Evolutionary conservation across 2,329 filamentous ascomycete genomes (phyloP).

Genomic region (Fusarium poae): DNA sequence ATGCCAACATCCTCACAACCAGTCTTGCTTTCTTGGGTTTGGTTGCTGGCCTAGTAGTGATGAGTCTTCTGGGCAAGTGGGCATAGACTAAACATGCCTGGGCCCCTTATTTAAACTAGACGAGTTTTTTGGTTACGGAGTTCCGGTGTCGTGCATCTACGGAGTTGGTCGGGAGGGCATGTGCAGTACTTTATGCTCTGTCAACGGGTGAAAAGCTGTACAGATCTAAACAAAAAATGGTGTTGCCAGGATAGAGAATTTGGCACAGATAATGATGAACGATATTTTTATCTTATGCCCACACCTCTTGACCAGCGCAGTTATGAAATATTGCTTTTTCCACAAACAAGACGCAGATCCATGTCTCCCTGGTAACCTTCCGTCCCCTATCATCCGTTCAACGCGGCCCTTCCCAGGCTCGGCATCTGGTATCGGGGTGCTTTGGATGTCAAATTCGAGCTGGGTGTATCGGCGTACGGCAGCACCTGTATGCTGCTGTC

Average conservation of each 20-base stretch:
- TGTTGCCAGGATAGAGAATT: slow-evolving; percentile 18
- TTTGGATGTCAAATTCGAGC: slow-evolving; percentile 42
- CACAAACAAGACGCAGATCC: not conserved
- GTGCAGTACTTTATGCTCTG: slow-evolving; percentile 10
- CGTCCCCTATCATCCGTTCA: not conserved
- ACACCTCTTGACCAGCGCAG: not conserved
- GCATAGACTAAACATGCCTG: slow-evolving; percentile 59
- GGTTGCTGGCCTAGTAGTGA: slow-evolving; percentile 72
- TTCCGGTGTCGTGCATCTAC: slow-evolving; percentile 17
- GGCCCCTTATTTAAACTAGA: not conserved
- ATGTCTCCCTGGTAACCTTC: not conserved
- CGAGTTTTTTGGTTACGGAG: slow-evolving; percentile 18
- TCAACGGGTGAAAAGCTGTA: slow-evolving; percentile 2
- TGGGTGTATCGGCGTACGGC: slow-evolving; percentile 49
- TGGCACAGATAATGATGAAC: slow-evolving; percentile 15
- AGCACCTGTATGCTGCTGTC: slow-evolving; percentile 54
- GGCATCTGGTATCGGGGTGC: slow-evolving; percentile 18
- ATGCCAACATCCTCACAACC: slow-evolving; percentile 64
- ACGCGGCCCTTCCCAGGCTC: not conserved
- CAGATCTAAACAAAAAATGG: slow-evolving; percentile 22
- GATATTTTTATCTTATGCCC: not conserved
- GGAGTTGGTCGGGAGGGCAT: slow-evolving; percentile 30
- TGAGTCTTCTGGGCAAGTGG: slow-evolving; percentile 83
- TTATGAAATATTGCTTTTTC: not conserved
- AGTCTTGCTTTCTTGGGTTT: slow-evolving; percentile 65